Evolutionary conservation across 768 basidiomycete genomes (phyloP).

Genomic region (Suillus subluteus): DNA sequence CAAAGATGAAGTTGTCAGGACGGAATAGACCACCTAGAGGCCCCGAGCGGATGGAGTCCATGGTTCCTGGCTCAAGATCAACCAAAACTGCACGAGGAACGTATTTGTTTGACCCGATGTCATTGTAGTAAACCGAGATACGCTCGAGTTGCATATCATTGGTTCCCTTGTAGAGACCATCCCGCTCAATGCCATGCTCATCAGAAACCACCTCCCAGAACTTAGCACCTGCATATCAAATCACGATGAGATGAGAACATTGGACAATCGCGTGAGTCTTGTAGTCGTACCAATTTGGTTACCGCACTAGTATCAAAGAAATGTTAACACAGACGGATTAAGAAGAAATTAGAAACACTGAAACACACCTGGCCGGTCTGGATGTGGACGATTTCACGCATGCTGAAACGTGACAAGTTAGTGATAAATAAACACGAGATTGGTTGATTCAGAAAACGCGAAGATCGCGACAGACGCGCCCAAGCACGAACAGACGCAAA

Average conservation of each 20-base stretch:
- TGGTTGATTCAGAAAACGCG: conserved; percentile 23
- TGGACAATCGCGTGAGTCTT: conserved; percentile 21
- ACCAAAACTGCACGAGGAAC: conserved; percentile 97
- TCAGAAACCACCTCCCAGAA: conserved; percentile 99
- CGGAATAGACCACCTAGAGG: conserved; percentile 93
- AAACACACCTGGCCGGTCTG: conserved; percentile 92
- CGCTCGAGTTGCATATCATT: conserved; percentile 96
- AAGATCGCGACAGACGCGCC: conserved; percentile 31
- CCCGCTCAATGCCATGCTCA: conserved; percentile 94
- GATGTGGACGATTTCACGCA: conserved; percentile 99
- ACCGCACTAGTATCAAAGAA: conserved; percentile 71
- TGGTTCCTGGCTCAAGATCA: conserved; percentile 97
- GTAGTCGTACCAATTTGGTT: conserved; percentile 91
- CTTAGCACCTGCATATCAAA: conserved; percentile 68
- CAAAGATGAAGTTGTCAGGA: conserved; percentile 98
- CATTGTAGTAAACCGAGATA: conserved; percentile 98
- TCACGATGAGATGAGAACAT: conserved; percentile 23
- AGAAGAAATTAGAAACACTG: conserved; percentile 4
- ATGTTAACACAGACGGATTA: conserved; percentile 30
- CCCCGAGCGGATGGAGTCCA: conserved; percentile 91
- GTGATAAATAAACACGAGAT: conserved; percentile 23
- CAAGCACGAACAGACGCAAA: conserved; percentile 24
- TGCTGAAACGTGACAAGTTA: conserved; percentile 53
- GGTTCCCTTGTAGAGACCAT: conserved; percentile 92
- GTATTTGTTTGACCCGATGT: conserved; percentile 93